These are phyloP conservation scores for Hypoxylon crocopeplum DNA, from an alignment of 495 filamentous ascomycete genomes.

Conservation along the genomic window DNA sequence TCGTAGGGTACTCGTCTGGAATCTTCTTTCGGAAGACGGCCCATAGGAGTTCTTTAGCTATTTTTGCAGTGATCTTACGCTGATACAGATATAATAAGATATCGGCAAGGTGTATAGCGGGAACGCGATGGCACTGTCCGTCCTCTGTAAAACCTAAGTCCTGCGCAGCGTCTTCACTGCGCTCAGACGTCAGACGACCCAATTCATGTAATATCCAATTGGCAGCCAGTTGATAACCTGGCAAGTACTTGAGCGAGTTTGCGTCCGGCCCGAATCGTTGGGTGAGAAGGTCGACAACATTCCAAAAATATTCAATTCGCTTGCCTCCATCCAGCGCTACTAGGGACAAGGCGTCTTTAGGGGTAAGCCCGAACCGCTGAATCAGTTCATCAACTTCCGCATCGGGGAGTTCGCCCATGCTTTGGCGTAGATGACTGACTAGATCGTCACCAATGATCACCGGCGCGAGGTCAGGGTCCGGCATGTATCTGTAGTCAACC, in stretches of 20 bases:
- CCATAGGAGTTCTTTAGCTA: slow-evolving; percentile 77
- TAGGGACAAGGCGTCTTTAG: slow-evolving; percentile 89
- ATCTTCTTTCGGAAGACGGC: slow-evolving; percentile 56
- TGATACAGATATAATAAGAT: slow-evolving; percentile 69
- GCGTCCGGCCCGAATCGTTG: slow-evolving; percentile 48
- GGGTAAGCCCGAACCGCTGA: slow-evolving; percentile 65
- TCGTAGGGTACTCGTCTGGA: slow-evolving; percentile 53
- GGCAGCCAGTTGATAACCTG: slow-evolving; percentile 51
- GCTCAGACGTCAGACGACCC: slow-evolving; percentile 66
- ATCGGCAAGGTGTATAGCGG: slow-evolving; percentile 65
- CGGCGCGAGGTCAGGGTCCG: slow-evolving; percentile 88
- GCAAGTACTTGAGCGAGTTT: slow-evolving; percentile 10
- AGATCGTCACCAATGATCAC: slow-evolving; percentile 77
- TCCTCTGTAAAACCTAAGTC: slow-evolving; percentile 49
- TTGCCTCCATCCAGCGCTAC: slow-evolving; percentile 79
- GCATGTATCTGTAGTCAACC: slow-evolving; percentile 98
- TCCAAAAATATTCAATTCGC: slow-evolving; percentile 82
- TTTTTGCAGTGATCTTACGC: slow-evolving; percentile 73
- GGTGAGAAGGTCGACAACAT: slow-evolving; percentile 66
- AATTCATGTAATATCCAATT: slow-evolving; percentile 89
- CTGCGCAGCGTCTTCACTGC: slow-evolving; percentile 42
- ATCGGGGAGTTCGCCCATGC: slow-evolving; percentile 74
- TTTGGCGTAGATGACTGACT: slow-evolving; percentile 63
- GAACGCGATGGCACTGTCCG: slow-evolving; percentile 59
- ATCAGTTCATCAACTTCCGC: slow-evolving; percentile 66